Base-by-base conservation (phyloP, 225 moss, liverwort and hornwort genomes). In the Straminergon stramineum region DNA sequence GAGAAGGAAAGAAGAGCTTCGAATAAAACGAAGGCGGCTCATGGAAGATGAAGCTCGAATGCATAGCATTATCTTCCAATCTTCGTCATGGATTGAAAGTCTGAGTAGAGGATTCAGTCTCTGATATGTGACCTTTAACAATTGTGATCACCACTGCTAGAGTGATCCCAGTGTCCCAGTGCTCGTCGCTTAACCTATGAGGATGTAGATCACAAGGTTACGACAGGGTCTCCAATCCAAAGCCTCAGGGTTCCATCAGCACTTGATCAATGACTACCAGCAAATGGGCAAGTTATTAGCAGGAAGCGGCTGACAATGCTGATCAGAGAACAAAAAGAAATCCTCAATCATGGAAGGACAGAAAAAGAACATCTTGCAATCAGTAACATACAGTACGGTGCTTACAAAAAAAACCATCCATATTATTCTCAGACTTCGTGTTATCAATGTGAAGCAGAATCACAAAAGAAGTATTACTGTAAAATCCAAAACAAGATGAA, bases 1-100 rank as follows among this genome's bases (percentile, higher is more conserved):
- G 89, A 92, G 99, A 69, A 93, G 97, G 87, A 99, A 95, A 93
- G 97, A 97, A 88, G 99, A 99, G 85, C 92, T 99, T 79, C 94
- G 99, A 32, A 95, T 93, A 87, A 99, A 99, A 89, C 90, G 97
- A 56, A 94, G 97, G 86, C 94, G 99, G 86, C 87, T 97, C 30
- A 84, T 97, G 93, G 99, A 99, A 92, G 99, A 99, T 81, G 97
- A 99, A 93, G 99, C 99, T 66, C 96, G 97, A 52, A 97, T 97
- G 96, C 97, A 98, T 73, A 97, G 95, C 66, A 96, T 98, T 32
- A 94, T 97, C 84, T 95, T 97, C 91, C 97, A 97, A 82, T 97
- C 96, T 41, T 96, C 98, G 31, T 97, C 97, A 48, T 99, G 98
- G 98, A 99, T 99, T 88, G 99, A 99, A 89, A 96, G 95, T 90